Evolutionary conservation across 2,329 filamentous ascomycete genomes (phyloP).

Genomic region (Neobulgaria alba): DNA sequence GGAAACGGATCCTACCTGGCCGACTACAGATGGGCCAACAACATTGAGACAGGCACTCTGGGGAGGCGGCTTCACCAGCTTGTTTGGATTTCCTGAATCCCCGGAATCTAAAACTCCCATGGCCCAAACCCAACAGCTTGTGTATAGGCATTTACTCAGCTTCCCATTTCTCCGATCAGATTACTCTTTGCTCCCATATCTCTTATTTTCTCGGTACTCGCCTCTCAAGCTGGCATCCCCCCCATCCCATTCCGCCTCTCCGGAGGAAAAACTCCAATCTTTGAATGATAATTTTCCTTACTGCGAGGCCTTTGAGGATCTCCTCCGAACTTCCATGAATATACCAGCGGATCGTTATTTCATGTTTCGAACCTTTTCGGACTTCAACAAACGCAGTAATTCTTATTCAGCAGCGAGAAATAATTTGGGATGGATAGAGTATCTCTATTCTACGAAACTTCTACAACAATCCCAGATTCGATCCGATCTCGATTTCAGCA

Average conservation of each 20-base stretch:
- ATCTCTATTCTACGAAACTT: background rate
- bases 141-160: slow-evolving; percentile 17
- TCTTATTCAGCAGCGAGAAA: too few relatives aligned
- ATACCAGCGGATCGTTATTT: too few relatives aligned
- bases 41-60: too few relatives aligned
- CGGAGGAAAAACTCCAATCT: background rate
- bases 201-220: slow-evolving; percentile 28
- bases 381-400: too few relatives aligned
- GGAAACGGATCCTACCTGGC: too few relatives aligned
- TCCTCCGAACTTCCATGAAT: slow-evolving; percentile 19
- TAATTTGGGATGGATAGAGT: slow-evolving; percentile 3
- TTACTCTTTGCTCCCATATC: slow-evolving; percentile 26
- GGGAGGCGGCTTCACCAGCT: too few relatives aligned
- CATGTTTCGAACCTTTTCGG: too few relatives aligned
- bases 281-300: slow-evolving; percentile 19
- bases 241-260: background rate
- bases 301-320: slow-evolving; percentile 26
- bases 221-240: slow-evolving; percentile 25
- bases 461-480: slow-evolving; percentile 9
- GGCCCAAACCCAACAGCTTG: slow-evolving; percentile 10
- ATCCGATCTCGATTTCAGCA: background rate
- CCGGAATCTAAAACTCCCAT: slow-evolving; percentile 5
- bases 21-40: too few relatives aligned
- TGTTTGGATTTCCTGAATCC: background rate
- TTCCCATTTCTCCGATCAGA: slow-evolving; percentile 10